These are phyloP conservation scores for Fusarium torulosum DNA, from an alignment of 2,329 filamentous ascomycete species.

Conservation along the genomic window DNA sequence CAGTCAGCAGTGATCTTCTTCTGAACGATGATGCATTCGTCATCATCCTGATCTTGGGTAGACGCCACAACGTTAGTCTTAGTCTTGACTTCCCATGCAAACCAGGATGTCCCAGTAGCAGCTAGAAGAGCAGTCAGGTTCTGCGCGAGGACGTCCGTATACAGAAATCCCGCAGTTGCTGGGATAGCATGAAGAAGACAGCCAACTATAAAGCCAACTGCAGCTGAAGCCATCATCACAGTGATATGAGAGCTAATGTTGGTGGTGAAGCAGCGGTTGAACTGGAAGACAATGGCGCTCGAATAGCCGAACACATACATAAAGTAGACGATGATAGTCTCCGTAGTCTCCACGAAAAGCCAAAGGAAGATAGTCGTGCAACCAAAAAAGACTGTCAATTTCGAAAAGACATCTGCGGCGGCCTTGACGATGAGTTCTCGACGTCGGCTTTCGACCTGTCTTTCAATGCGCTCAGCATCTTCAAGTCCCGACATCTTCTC, in stretches of 20 bases:
- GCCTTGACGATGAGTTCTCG: background rate
- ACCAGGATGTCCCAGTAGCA: background rate
- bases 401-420: background rate
- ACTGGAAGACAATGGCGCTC: background rate
- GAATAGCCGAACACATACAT: constrained; percentile 10
- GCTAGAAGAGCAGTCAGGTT: background rate
- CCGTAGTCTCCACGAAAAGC: background rate
- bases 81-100: background rate
- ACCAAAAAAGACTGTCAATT: background rate
- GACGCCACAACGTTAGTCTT: background rate
- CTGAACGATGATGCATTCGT: background rate
- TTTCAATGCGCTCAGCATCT: constrained; percentile 6
- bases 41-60: background rate
- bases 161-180: background rate
- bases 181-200: constrained; percentile 7
- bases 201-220: background rate
- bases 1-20: background rate
- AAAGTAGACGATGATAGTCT: background rate
- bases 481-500: constrained; percentile 18
- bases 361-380: constrained; percentile 1
- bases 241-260: background rate
- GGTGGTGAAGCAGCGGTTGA: constrained; percentile 11
- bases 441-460: background rate
- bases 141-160: constrained; percentile 3
- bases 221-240: background rate